A percentile compares a stretch with the other conserved stretches of the same genome.
phyloP scores from a whole-genome alignment of 441 rosid genomes.

The Arabidopsis hybrid region DNA sequence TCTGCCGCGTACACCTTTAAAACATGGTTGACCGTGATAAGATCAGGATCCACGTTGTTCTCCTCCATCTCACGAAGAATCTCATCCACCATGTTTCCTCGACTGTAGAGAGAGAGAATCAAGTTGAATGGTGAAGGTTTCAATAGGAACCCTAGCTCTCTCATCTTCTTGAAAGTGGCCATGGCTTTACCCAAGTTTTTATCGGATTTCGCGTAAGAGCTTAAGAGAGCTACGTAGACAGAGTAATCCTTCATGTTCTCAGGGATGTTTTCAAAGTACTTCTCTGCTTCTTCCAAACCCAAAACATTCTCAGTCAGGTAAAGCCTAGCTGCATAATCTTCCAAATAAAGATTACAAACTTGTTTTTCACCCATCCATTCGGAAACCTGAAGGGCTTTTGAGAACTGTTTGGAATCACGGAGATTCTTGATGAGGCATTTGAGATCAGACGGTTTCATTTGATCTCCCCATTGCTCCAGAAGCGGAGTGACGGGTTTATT shows the following conservation, averaged over 20 bases:
- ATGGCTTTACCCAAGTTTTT: background rate
- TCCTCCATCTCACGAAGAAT: background rate
- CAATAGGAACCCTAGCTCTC: constrained; percentile 5
- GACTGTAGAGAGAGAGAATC: background rate
- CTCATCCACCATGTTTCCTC: background rate
- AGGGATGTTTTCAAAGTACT: constrained; percentile 1
- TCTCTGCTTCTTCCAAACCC: background rate
- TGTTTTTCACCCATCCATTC: constrained; percentile 23
- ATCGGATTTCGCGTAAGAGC: background rate
- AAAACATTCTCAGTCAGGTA: background rate
- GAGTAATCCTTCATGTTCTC: constrained; percentile 7
- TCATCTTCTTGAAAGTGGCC: constrained; percentile 1
- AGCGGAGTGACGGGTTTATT: background rate
- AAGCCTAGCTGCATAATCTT: constrained; percentile 22
- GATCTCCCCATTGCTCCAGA: constrained; percentile 19
- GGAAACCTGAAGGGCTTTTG: constrained; percentile 17
- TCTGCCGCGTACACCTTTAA: background rate
- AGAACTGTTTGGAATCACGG: constrained; percentile 15
- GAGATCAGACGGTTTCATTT: constrained; percentile 7
- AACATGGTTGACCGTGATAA: background rate
- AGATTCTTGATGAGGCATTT: constrained; percentile 32
- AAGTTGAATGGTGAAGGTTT: background rate
- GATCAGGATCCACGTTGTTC: background rate
- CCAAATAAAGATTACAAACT: constrained; percentile 12
- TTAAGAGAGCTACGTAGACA: background rate